Conservation (phyloP, 2,329 filamentous ascomycete species). For the Sporothrix curviconia region DNA sequence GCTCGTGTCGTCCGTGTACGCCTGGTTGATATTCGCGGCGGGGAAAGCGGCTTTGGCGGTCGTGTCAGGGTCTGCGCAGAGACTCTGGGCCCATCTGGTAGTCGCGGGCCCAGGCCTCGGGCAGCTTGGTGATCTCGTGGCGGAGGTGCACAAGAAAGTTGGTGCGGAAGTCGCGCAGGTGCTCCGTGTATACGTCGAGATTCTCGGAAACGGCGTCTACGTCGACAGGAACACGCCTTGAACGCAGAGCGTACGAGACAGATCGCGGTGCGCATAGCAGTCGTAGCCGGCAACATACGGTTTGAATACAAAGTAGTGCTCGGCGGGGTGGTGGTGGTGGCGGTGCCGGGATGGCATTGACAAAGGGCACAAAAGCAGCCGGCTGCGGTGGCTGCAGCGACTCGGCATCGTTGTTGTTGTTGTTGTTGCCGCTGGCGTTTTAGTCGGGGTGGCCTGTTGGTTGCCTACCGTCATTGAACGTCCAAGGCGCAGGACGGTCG, state of each 20-base stretch:
- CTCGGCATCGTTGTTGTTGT: not conserved
- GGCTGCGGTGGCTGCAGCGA: not conserved
- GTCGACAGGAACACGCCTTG: conserved; percentile 11
- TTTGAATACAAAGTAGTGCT: conserved; percentile 2
- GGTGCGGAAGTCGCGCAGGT: conserved; percentile 10
- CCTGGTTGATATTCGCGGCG: not conserved
- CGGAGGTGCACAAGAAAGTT: conserved; percentile 16
- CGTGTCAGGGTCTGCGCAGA: not conserved
- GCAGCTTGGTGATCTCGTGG: not conserved
- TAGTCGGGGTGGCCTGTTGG: not conserved
- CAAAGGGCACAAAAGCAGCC: not conserved
- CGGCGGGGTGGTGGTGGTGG: not conserved
- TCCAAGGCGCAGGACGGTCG: not conserved
- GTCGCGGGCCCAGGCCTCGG: not conserved
- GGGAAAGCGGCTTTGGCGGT: not conserved
- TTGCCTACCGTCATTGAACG: too few relatives aligned
- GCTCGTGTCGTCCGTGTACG: not conserved
- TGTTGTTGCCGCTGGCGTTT: not conserved
- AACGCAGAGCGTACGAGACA: conserved; percentile 8
- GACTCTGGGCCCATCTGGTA: not conserved
- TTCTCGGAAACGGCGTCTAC: not conserved
- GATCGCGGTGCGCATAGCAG: not conserved
- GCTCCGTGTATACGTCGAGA: not conserved
- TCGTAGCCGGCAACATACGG: not conserved
- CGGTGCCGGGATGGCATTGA: not conserved